Percentiles rank a stretch among this genome's conserved stretches.
These are phyloP conservation scores for Xerocomus potaroensis DNA, from an alignment of 768 basidiomycete species.

Conservation along the genomic window DNA sequence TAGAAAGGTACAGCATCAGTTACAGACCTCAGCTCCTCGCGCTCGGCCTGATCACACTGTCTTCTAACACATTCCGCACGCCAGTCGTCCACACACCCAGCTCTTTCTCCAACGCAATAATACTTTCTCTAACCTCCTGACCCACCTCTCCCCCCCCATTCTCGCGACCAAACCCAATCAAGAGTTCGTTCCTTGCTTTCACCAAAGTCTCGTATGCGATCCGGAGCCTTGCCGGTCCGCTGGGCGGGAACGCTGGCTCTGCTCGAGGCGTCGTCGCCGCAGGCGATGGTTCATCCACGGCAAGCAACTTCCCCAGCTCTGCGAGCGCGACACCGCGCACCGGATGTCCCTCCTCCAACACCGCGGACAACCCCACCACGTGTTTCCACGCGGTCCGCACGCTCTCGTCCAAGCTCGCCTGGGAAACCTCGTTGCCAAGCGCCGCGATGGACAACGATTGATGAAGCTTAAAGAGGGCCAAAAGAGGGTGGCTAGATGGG, in stretches of 20 bases:
- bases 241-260: conserved; percentile 74
- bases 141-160: conserved; percentile 75
- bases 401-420: conserved; percentile 57
- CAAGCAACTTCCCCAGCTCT: conserved; percentile 78
- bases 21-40: background rate
- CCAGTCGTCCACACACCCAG: conserved; percentile 65
- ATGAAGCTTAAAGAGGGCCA: conserved; percentile 69
- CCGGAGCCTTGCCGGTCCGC: conserved; percentile 57
- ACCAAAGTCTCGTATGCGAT: conserved; percentile 63
- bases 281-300: conserved; percentile 68
- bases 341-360: conserved; percentile 69
- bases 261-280: conserved; percentile 13
- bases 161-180: conserved; percentile 65
- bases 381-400: conserved; percentile 55
- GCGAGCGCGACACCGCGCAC: conserved; percentile 68
- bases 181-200: conserved; percentile 55
- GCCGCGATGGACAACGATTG: conserved; percentile 60
- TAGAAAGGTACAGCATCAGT: too few species aligned
- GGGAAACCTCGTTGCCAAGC: conserved; percentile 38
- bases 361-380: conserved; percentile 45
- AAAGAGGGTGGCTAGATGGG: conserved; percentile 71
- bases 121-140: conserved; percentile 50
- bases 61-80: conserved; percentile 50
- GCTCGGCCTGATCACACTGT: conserved; percentile 21
- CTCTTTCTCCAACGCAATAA: conserved; percentile 69